Evolutionary conservation across 208 protist genomes (phyloP).

Genomic region (Acanthamoeba castellanii): DNA sequence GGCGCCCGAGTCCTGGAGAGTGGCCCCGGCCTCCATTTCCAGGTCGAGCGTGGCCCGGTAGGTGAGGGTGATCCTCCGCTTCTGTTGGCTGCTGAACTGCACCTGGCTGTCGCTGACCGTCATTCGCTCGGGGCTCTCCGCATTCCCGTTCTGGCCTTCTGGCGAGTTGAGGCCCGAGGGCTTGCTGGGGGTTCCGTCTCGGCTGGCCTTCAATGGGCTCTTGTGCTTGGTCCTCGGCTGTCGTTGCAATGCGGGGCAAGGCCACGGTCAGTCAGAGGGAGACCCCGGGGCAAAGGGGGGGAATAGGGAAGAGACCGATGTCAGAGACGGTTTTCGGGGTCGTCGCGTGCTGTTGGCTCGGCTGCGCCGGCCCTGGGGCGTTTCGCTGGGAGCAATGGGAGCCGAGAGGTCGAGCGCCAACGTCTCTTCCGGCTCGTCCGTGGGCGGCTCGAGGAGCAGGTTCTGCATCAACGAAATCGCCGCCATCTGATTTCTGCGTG

Average conservation of each 20-base stretch:
- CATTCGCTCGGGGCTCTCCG: neutral
- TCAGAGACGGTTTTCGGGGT: neutral
- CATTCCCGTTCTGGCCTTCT: neutral
- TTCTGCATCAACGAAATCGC: slow-evolving; percentile 39
- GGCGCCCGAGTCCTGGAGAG: neutral
- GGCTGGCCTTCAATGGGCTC: slow-evolving; percentile 37
- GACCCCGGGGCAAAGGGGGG: too few species aligned
- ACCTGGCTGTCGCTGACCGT: slow-evolving; percentile 1
- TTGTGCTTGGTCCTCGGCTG: neutral
- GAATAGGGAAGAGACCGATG: neutral
- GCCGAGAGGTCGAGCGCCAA: neutral
- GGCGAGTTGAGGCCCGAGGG: neutral
- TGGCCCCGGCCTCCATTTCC: slow-evolving; percentile 15
- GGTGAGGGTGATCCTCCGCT: neutral
- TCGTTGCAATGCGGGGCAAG: neutral
- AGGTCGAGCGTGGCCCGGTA: slow-evolving; percentile 11
- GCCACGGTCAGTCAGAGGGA: neutral
- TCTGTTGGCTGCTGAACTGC: neutral
- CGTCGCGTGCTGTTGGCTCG: neutral
- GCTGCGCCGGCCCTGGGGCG: neutral
- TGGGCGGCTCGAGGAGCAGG: slow-evolving; percentile 20
- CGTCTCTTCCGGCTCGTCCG: neutral
- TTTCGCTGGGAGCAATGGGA: neutral
- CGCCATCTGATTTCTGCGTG: slow-evolving; percentile 22
- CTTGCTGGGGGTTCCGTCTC: neutral